These are phyloP conservation scores for Peribolospora kevripleyi DNA, from an alignment of 768 basidiomycete species.

Conservation along the genomic window DNA sequence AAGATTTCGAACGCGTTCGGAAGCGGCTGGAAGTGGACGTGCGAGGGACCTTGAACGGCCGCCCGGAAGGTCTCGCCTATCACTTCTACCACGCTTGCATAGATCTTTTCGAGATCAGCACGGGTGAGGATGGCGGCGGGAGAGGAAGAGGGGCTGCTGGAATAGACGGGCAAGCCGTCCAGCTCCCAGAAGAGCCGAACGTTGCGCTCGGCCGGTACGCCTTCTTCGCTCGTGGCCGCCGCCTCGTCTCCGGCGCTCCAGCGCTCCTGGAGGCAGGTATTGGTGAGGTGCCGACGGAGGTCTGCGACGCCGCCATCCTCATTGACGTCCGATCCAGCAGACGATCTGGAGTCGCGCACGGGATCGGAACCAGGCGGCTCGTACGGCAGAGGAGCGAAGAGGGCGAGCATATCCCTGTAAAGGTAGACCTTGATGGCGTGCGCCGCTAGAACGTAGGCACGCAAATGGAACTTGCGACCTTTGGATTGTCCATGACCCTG, in stretches of 20 bases:
- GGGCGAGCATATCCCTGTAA: slow-evolving; percentile 54
- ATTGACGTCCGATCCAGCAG: slow-evolving; percentile 1
- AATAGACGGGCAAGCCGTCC: slow-evolving; percentile 26
- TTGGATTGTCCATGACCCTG: neutral
- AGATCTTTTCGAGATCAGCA: slow-evolving; percentile 27
- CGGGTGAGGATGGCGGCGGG: slow-evolving; percentile 4
- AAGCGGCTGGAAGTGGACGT: slow-evolving; percentile 31
- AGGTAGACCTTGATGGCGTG: slow-evolving; percentile 39
- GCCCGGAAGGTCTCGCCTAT: slow-evolving; percentile 67
- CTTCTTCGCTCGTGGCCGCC: slow-evolving; percentile 30
- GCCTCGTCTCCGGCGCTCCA: no score
- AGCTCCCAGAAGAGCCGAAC: slow-evolving; percentile 66
- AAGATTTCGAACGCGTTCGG: slow-evolving; percentile 88
- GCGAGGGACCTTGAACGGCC: slow-evolving; percentile 20
- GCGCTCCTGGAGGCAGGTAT: slow-evolving; percentile 52
- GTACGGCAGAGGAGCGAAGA: slow-evolving; percentile 65
- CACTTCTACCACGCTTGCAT: slow-evolving; percentile 36
- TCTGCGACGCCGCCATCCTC: slow-evolving; percentile 20
- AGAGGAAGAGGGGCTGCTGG: slow-evolving; percentile 18
- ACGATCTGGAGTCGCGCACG: neutral
- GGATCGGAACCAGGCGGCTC: slow-evolving; percentile 20
- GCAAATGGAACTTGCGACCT: slow-evolving; percentile 57
- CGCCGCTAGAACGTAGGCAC: slow-evolving; percentile 40
- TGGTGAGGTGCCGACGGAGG: slow-evolving; percentile 62
- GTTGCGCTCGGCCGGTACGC: slow-evolving; percentile 22